Percentiles rank a stretch among this genome's conserved stretches.
These are phyloP conservation scores for Vanrija humicola DNA, from an alignment of 1,284 basidiomycete genomes.

Conservation along the genomic window DNA sequence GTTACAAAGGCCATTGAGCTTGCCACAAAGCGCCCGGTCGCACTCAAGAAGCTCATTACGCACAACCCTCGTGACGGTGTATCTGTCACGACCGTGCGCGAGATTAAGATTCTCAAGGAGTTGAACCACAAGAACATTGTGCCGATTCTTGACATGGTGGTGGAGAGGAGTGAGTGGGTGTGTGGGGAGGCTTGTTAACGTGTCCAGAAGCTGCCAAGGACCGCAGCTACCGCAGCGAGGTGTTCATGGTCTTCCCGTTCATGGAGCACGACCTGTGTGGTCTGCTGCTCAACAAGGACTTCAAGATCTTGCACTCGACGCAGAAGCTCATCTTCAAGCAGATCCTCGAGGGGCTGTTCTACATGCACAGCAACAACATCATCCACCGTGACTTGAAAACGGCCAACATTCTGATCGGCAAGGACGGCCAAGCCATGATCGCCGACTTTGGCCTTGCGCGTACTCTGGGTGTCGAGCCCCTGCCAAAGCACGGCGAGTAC, in stretches of 20 bases:
- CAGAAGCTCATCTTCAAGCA: conserved; percentile 97
- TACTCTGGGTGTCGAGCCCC: conserved; percentile 38
- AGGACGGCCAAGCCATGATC: conserved; percentile 75
- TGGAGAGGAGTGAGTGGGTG: conserved; percentile 45
- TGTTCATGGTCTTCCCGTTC: conserved; percentile 98
- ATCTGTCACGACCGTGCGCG: conserved; percentile 92
- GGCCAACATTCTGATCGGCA: conserved; percentile 91
- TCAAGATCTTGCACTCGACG: conserved; percentile 71
- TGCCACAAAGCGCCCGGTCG: conserved; percentile 63
- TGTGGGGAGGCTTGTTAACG: neutral
- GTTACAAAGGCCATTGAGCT: conserved; percentile 79
- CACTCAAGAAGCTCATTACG: conserved; percentile 76
- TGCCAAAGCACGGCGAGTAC: conserved; percentile 49
- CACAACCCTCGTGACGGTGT: conserved; percentile 92
- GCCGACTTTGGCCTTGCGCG: conserved; percentile 97
- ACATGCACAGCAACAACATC: conserved; percentile 91
- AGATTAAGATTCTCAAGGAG: conserved; percentile 94
- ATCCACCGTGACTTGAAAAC: conserved; percentile 99
- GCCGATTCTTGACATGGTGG: conserved; percentile 86
- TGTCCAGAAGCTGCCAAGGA: conserved; percentile 22
- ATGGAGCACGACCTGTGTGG: conserved; percentile 99
- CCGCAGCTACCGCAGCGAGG: conserved; percentile 52
- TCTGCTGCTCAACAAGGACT: conserved; percentile 81
- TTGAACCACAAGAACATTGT: conserved; percentile 82
- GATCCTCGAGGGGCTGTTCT: conserved; percentile 87